Evolutionary conservation across 495 filamentous ascomycete species (phyloP).

Genomic region (Aspergillus leporis): DNA sequence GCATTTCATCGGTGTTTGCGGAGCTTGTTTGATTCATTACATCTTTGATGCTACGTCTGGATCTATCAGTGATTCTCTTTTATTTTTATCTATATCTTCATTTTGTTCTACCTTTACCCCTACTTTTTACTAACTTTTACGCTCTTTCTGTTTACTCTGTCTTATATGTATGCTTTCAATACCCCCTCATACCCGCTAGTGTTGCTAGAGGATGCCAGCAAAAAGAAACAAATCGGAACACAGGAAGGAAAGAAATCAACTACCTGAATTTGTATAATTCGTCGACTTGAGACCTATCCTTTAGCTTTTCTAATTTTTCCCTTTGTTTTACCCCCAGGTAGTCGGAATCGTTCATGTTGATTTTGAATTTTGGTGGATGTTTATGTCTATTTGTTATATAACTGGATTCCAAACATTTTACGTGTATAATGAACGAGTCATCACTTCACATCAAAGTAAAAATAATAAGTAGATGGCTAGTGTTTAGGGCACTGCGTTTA

Average conservation of each 20-base stretch:
- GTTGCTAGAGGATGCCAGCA: constrained; percentile 4
- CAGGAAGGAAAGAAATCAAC: not conserved
- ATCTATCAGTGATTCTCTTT: not conserved
- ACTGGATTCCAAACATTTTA: not conserved
- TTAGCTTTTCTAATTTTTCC: not conserved
- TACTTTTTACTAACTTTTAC: constrained; percentile 6
- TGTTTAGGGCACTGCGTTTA: not conserved
- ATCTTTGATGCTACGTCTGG: not conserved
- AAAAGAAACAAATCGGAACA: not conserved
- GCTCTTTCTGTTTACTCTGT: constrained; percentile 9
- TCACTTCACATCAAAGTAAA: not conserved
- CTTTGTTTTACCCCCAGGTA: not conserved
- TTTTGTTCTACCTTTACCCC: constrained; percentile 8
- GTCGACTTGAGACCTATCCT: not conserved
- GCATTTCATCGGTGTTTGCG: constrained; percentile 8
- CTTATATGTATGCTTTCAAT: constrained; percentile 13
- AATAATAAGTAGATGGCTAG: not conserved
- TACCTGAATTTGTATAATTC: constrained; percentile 5
- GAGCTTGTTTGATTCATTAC: constrained; percentile 10
- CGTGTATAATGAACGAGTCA: not conserved
- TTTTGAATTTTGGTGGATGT: not conserved
- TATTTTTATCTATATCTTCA: constrained; percentile 11
- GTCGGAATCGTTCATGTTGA: not conserved
- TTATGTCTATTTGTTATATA: not conserved
- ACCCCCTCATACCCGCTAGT: constrained; percentile 13